Evolutionary conservation across 495 filamentous ascomycete species (phyloP), one percentile per base, ranked within the genome.

Genomic region (Neurospora sp.): DNA sequence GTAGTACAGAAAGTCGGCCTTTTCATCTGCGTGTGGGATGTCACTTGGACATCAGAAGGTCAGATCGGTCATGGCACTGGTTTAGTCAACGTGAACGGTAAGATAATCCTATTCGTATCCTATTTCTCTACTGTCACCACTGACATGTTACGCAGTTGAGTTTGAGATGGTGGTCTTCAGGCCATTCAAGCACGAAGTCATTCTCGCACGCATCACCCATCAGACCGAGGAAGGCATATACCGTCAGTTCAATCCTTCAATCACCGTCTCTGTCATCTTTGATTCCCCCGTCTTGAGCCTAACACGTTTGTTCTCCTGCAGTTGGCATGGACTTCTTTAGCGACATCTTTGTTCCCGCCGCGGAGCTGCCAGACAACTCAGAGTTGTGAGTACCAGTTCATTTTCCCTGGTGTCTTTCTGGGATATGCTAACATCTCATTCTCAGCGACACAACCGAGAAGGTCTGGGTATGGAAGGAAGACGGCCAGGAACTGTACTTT

Each of bases 151-250:
- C 17, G 69, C 73, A 97, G 95, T 97, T 36, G 92, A 95, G 79
- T 99, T 97, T 81, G 90, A 92, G 31, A 83, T 98, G 76, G 85
- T 97, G n/a, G 93, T 98, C 10, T 98, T 98, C 81, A 89, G 96
- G 37, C 96, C 96, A 0, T 98, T 97, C 84, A 93, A 96, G 79
- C 91, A 92, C 28, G 96, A 99, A 80, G 92, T 96, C 69, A 84
- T 98, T 74, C 83, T 91, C 10, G 96, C 92, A 5, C 90, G 88
- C 73, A 98, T 98, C 75, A 88, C 87, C 45, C 88, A 88, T 69
- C 88, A 90, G n/a, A 89, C 87, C 5, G 82, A 87, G 19, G 83
- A 89, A 15, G 96, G 94, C 39, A 94, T 99, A 71, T 88, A 89
- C 77, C 88, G 92, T 94, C 83, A 70, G 88, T 75, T 69, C 15